Conservation (phyloP, 2,329 filamentous ascomycete species). For the Zopfia rhizophila region DNA sequence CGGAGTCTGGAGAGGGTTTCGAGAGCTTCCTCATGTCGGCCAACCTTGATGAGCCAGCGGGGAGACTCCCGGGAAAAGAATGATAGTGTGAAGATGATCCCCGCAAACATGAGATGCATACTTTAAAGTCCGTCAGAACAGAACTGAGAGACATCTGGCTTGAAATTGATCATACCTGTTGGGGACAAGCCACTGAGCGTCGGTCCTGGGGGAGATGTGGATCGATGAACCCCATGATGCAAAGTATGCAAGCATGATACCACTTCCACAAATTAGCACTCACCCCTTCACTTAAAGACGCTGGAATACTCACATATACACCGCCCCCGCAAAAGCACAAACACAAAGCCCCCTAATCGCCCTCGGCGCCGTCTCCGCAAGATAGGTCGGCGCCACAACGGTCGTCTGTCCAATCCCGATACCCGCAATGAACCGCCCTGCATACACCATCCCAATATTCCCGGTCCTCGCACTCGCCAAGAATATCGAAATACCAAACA, state of each 20-base stretch:
- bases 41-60: conserved; percentile 74
- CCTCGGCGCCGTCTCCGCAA: conserved; percentile 76
- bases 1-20: conserved; percentile 67
- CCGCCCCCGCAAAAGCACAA: conserved; percentile 74
- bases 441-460: conserved; percentile 65
- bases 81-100: conserved; percentile 74
- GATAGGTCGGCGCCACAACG: conserved; percentile 76
- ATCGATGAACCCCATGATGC: conserved; percentile 67
- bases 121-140: too few relatives aligned
- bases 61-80: conserved; percentile 77
- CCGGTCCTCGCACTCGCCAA: conserved; percentile 48
- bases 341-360: conserved; percentile 78
- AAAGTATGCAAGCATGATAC: conserved; percentile 83
- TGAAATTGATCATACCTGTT: conserved; percentile 64
- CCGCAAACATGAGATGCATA: conserved; percentile 81
- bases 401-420: conserved; percentile 74
- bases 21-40: conserved; percentile 68
- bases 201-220: conserved; percentile 60
- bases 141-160: too few relatives aligned
- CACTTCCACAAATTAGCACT: conserved; percentile 44
- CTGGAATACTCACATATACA: conserved; percentile 66
- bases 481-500: conserved; percentile 54
- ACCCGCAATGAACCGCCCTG: conserved; percentile 73
- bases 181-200: conserved; percentile 68
- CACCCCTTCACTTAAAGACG: not conserved